Evolutionary conservation across 2,329 filamentous ascomycete species (phyloP), one percentile per base, ranked within the genome.

Genomic region (Talaromyces sp.): DNA sequence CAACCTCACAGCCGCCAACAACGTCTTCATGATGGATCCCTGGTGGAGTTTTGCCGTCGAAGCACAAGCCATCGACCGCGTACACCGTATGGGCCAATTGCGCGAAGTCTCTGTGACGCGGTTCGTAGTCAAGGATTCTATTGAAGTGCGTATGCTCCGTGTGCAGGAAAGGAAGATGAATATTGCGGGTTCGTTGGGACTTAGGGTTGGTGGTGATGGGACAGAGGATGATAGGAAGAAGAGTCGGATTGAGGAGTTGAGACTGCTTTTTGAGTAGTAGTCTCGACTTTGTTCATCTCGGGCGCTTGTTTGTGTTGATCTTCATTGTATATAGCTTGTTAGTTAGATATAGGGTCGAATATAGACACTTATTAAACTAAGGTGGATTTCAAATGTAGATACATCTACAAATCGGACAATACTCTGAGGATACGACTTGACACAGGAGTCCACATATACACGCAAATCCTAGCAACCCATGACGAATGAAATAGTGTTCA

Each of bases 31-130:
- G 91, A 98, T 99, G 95, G 95, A 99, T 77, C 95, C 95, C 0
- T 99, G 95, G 95, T 99, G 95, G 95, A 96, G 91, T 74, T 99
- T 94, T 78, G 93, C 95, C 0, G 89, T 98, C 13, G 95, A 99
- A 79, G 92, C 93, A 5, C 95, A 99, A 78, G 95, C 95, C 8
- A 98, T 99, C 73, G 95, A 99, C 80, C 91, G 95, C 1, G 93
- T 99, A 38, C 95, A 99, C 81, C 88, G 95, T 8, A 97, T 99
- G 91, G 95, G 95, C 0, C 95, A 99, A 77, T 88, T 91, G 59
- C 85, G 88, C 17, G 91, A 94, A 72, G 95, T 99, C 1, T 87
- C 88, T 64, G 93, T 99, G 0, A 89, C 89, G 70, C 84, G 95
- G 31, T 98, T 98, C 73, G 90, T 99, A 65, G 91, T 96, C 1